Percentiles rank a stretch among this genome's conserved stretches.
These are phyloP conservation scores for Yarrowia bubula DNA, from an alignment of 805 yeast genomes.

Conservation along the genomic window DNA sequence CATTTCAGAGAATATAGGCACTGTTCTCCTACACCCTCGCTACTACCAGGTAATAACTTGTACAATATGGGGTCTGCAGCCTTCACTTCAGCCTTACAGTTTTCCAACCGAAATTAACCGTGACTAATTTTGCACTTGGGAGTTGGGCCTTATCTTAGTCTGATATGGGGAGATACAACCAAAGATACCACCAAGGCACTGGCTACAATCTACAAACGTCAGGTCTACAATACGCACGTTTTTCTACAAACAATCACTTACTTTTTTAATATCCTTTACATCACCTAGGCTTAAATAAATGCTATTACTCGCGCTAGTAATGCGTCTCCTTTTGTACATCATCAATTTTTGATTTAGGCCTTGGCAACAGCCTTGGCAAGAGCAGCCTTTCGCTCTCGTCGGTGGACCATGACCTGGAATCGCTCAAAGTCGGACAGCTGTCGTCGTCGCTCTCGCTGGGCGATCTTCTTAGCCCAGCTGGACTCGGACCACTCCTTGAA, in stretches of 20 bases:
- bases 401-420: slow-evolving; percentile 97
- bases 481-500: slow-evolving; percentile 89
- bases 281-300: slow-evolving; percentile 27
- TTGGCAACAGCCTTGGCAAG: slow-evolving; percentile 95
- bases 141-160: no score
- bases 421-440: slow-evolving; percentile 96
- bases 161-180: no score
- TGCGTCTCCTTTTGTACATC: slow-evolving; percentile 27
- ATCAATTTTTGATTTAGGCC: slow-evolving; percentile 36
- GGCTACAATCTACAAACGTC: background rate
- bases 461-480: slow-evolving; percentile 97
- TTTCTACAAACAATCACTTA: background rate
- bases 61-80: no score
- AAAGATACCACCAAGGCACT: background rate
- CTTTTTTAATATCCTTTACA: slow-evolving; percentile 26
- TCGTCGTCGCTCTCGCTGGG: slow-evolving; percentile 90
- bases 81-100: no score
- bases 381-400: slow-evolving; percentile 95
- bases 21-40: no score
- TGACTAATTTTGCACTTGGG: no score
- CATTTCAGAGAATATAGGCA: no score
- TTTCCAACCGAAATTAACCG: no score
- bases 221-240: background rate
- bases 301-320: slow-evolving; percentile 27
- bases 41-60: no score